phyloP scores from a whole-genome alignment of 176 grass and related monocot genomes.

The Eragrostis curvula region DNA sequence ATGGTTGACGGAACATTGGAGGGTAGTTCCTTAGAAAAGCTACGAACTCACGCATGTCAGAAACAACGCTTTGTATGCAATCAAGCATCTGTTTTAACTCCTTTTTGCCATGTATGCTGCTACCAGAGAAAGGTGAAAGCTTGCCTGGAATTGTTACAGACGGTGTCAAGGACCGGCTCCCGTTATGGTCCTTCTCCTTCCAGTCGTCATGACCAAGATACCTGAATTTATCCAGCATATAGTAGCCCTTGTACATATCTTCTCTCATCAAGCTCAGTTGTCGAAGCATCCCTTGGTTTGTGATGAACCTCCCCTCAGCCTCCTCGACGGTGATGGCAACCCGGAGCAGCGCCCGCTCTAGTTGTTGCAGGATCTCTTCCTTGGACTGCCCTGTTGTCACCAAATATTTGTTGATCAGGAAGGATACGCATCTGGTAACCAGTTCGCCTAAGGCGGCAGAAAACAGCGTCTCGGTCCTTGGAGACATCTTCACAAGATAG shows the following conservation, averaged over 20 bases:
- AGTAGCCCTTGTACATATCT: slow-evolving; percentile 2
- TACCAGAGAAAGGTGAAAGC: not conserved
- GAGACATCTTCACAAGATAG: not conserved
- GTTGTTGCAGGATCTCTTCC: not conserved
- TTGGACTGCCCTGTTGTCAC: not conserved
- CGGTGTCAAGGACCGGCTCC: too few relatives aligned
- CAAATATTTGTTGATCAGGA: slow-evolving; percentile 24
- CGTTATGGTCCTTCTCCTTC: not conserved
- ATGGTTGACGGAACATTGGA: slow-evolving; percentile 1
- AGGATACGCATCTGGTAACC: slow-evolving; percentile 13
- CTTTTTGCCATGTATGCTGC: not conserved
- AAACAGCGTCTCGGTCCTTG: slow-evolving; percentile 4
- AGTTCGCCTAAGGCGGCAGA: slow-evolving; percentile 20
- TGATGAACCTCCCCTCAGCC: not conserved
- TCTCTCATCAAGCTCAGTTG: not conserved
- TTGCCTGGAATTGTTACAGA: not conserved
- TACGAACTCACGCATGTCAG: not conserved
- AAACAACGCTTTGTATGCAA: not conserved
- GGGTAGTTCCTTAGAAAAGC: not conserved
- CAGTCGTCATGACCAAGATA: not conserved
- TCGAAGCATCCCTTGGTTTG: not conserved
- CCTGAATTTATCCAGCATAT: not conserved
- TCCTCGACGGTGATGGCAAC: not conserved
- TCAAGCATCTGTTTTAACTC: not conserved
- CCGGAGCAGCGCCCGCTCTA: slow-evolving; percentile 28